These are phyloP conservation scores for Mortierella sp. DNA, from an alignment of 371 early-diverging fungal genomes.

Conservation along the genomic window DNA sequence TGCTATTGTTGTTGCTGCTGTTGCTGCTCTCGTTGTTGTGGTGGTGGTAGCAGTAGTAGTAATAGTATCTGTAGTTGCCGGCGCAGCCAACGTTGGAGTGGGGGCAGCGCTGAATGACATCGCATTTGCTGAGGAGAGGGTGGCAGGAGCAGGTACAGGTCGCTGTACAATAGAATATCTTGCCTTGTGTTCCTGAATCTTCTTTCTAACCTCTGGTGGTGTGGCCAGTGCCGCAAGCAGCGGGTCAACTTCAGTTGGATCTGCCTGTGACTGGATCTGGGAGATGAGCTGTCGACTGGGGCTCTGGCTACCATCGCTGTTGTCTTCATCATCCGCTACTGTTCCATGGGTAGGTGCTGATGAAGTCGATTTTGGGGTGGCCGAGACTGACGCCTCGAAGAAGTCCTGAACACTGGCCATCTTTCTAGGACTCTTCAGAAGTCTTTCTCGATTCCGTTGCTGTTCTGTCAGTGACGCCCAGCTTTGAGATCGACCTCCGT, in stretches of 20 bases:
- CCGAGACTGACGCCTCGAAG: slow-evolving; percentile 14
- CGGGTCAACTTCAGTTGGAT: slow-evolving; percentile 21
- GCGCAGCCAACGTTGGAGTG: not conserved
- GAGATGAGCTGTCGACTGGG: slow-evolving; percentile 26
- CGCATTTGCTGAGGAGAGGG: not conserved
- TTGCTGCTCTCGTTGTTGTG: not conserved
- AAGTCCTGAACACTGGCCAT: slow-evolving; percentile 44
- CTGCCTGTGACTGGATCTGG: slow-evolving; percentile 17
- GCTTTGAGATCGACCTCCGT: not conserved
- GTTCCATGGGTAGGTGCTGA: not conserved
- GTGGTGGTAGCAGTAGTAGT: not conserved
- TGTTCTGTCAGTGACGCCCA: slow-evolving; percentile 29
- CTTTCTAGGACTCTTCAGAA: slow-evolving; percentile 44
- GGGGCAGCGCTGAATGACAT: not conserved
- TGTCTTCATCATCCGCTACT: not conserved
- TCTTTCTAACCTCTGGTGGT: slow-evolving; percentile 34
- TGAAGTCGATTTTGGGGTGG: not conserved
- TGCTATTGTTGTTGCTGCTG: not conserved
- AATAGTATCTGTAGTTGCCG: not conserved
- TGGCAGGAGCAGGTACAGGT: slow-evolving; percentile 6
- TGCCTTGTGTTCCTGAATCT: slow-evolving; percentile 16
- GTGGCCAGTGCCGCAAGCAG: slow-evolving; percentile 29
- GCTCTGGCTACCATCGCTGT: slow-evolving; percentile 10
- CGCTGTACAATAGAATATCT: slow-evolving; percentile 14
- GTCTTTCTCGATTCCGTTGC: slow-evolving; percentile 27